phyloP scores from a whole-genome alignment of 2,329 filamentous ascomycete species.

The Zymoseptoria ardabiliae region DNA sequence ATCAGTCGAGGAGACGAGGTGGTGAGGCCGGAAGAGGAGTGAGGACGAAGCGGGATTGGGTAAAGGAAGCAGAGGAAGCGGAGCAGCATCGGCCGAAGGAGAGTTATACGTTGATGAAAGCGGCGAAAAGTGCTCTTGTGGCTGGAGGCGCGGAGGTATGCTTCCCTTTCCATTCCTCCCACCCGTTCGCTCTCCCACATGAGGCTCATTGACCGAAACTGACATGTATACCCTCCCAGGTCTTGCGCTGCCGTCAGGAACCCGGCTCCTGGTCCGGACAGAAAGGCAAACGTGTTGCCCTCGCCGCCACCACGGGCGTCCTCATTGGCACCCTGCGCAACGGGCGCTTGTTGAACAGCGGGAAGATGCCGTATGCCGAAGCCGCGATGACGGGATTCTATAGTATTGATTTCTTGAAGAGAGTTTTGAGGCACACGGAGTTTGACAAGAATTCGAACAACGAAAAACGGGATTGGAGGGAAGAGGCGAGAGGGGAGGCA shows the following conservation, averaged over 20 bases:
- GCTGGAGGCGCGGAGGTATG: slow-evolving; percentile 4
- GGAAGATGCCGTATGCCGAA: slow-evolving; percentile 11
- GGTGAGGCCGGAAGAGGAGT: not conserved
- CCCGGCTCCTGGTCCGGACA: slow-evolving; percentile 82
- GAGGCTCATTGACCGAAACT: not conserved
- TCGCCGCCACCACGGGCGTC: slow-evolving; percentile 52
- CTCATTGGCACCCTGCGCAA: slow-evolving; percentile 6
- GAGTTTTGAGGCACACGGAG: slow-evolving; percentile 6
- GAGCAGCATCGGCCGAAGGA: slow-evolving; percentile 5
- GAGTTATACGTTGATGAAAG: slow-evolving; percentile 7
- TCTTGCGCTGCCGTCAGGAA: slow-evolving; percentile 81
- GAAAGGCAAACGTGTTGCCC: slow-evolving; percentile 83
- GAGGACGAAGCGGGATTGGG: not conserved
- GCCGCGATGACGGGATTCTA: slow-evolving; percentile 12
- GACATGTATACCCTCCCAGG: slow-evolving; percentile 40
- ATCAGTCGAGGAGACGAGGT: not conserved
- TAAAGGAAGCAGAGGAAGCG: not conserved
- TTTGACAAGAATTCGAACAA: slow-evolving; percentile 1
- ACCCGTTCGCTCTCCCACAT: not conserved
- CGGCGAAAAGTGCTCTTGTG: slow-evolving; percentile 5
- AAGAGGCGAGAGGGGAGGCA: not conserved
- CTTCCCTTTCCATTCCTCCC: not conserved
- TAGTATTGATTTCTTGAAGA: slow-evolving; percentile 9
- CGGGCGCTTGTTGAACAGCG: slow-evolving; percentile 1
- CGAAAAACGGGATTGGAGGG: slow-evolving; percentile 7